phyloP scores from a whole-genome alignment of 371 early-diverging fungal genomes.

The Apophysomyces variabilis region DNA sequence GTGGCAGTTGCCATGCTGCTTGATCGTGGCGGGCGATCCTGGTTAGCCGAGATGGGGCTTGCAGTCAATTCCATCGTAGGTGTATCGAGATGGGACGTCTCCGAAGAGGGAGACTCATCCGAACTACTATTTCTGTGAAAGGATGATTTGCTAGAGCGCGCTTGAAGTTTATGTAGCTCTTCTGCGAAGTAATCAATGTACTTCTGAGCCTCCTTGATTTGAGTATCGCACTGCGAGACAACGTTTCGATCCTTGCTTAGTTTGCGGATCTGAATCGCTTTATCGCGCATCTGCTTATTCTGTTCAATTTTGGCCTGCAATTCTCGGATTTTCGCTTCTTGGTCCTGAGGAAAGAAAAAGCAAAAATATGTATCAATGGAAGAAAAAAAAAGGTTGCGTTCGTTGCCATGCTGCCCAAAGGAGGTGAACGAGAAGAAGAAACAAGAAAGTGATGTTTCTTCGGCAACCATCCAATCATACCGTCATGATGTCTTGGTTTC shows the following conservation, averaged over 20 bases:
- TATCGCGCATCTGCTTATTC: slow-evolving; percentile 71
- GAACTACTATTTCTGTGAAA: slow-evolving; percentile 21
- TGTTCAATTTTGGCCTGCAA: slow-evolving; percentile 64
- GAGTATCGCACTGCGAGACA: slow-evolving; percentile 77
- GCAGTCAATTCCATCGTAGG: not conserved
- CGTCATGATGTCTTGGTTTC: slow-evolving; percentile 5
- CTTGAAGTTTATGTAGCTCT: slow-evolving; percentile 67
- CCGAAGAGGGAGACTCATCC: slow-evolving; percentile 13
- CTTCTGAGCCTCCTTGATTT: slow-evolving; percentile 79
- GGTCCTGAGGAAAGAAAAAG: slow-evolving; percentile 16
- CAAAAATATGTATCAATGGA: too few species aligned
- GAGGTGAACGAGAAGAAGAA: not conserved
- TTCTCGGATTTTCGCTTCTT: slow-evolving; percentile 45
- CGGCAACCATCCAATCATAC: not conserved
- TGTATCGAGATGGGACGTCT: slow-evolving; percentile 13
- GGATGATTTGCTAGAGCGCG: slow-evolving; percentile 26
- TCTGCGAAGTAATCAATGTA: slow-evolving; percentile 82
- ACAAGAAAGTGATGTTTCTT: not conserved
- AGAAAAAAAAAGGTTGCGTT: too few species aligned
- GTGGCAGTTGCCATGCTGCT: slow-evolving; percentile 26
- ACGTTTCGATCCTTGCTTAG: slow-evolving; percentile 71
- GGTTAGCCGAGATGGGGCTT: not conserved
- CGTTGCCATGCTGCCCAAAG: too few species aligned
- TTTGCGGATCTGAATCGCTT: slow-evolving; percentile 70
- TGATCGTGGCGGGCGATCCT: slow-evolving; percentile 25